Percentiles rank a stretch among this genome's conserved stretches.
Evolutionary conservation across 768 basidiomycete genomes (phyloP).

Genomic region (Rhodotorula babjevae): DNA sequence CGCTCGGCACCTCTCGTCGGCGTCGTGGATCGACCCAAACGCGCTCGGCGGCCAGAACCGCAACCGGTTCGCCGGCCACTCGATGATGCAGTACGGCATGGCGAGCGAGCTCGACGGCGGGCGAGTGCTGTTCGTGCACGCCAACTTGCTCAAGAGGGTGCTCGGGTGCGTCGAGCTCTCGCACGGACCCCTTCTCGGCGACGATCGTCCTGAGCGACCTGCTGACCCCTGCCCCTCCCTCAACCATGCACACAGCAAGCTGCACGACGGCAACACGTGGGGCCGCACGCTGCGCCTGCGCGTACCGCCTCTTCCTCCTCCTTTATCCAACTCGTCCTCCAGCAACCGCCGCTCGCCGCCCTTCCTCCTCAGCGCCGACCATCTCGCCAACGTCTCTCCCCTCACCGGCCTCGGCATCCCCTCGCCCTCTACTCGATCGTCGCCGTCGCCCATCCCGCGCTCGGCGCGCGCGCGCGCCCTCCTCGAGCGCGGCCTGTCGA

Average conservation of each 20-base stretch:
- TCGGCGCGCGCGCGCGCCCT: not conserved
- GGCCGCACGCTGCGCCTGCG: slow-evolving; percentile 32
- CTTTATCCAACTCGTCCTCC: not conserved
- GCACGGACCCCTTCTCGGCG: too few relatives aligned
- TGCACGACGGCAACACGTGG: slow-evolving; percentile 41
- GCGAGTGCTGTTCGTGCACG: slow-evolving; percentile 46
- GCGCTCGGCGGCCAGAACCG: slow-evolving; percentile 46
- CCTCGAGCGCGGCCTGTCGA: slow-evolving; percentile 7
- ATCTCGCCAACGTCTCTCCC: slow-evolving; percentile 44
- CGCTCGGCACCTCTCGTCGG: slow-evolving; percentile 50
- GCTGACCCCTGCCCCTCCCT: not conserved
- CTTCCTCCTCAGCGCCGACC: slow-evolving; percentile 31
- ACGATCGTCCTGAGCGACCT: too few relatives aligned
- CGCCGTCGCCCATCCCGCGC: not conserved
- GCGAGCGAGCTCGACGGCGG: slow-evolving; percentile 30
- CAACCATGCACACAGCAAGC: too few relatives aligned
- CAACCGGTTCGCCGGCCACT: slow-evolving; percentile 41
- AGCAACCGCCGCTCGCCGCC: too few relatives aligned
- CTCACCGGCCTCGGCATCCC: slow-evolving; percentile 42
- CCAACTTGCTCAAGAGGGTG: slow-evolving; percentile 50
- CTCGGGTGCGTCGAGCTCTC: not conserved
- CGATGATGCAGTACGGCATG: slow-evolving; percentile 50
- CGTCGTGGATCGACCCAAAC: slow-evolving; percentile 14
- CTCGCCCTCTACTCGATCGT: not conserved
- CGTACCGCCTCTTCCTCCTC: not conserved